Evolutionary conservation across 768 basidiomycete genomes (phyloP), one percentile per base, ranked within the genome.

Genomic region (Neoboletus brunneissimus): DNA sequence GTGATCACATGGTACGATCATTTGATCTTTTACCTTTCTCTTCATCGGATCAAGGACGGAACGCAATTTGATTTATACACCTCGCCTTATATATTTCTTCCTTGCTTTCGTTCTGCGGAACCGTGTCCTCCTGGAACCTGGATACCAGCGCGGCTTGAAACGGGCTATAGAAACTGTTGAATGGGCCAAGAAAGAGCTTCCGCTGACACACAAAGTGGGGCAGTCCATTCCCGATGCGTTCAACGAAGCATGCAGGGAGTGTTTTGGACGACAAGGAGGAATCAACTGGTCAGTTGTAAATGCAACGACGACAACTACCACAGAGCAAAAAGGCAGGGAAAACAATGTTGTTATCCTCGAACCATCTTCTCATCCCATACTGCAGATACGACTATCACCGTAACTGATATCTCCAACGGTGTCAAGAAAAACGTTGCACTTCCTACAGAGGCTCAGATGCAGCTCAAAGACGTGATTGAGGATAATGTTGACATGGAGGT

Each of bases 41-140:
- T 20, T 51, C 5, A 5, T 37, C 4, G 54, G 35, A 5, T 45
- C 32, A 70, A 83, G 80, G 72, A 72, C 73, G 20, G 78, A 81
- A 61, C 77, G 66, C 48, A 78, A 81, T 57, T 74, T 88, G 40
- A 57, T 72, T 12, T 73, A 76, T 54, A 72, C 77, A 2, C 87
- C 88, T 3, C 79, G 76, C 27, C 72, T 89, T 4, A 44, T 88
- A 6, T 69, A 61, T 1, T 87, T 88, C 65, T 90, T 87, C 68
- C 53, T 89, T 32, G 67, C 78, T 15, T 89, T 82, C 64, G 63
- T 89, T n/a, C 31, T 87, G 16, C 79, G 83, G 22, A 84, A 79
- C 59, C 67, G 75, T 31, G 78, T 81, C 18, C 73, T 89, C 43
- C 76, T 76, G 0, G 85, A 87, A 59, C 55, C 71, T 0, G 57